Base-by-base conservation (phyloP, 192 early-diverging fungal genomes). In the Phycomyces nitens region DNA sequence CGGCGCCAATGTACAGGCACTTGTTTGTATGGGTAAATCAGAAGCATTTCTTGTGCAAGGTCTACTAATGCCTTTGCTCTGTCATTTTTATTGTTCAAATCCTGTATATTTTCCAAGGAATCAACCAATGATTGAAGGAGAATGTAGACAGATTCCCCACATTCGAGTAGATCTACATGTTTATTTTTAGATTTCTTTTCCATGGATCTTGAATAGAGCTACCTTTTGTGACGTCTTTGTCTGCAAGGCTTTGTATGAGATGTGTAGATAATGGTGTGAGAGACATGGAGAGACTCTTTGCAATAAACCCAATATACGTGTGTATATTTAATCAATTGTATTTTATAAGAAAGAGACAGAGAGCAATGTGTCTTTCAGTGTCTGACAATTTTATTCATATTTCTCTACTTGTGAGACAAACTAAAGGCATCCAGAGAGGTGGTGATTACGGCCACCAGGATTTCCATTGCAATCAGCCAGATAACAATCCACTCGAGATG, bases 401-500 rank as follows among this genome's bases (percentile, higher is more conserved):
- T 47, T 18, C 12, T 47, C 44, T 27, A 55, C 29, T 76, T 69
- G 16, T 73, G 70, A 3, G 66, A 79, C 23, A 80, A 76, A 23
- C 71, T 76, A 61, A 80, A 72, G 21, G 84, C 78, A 66, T 92
- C 90, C 61, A 92, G 70, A 18, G 79, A 81, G 23, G 88, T 92
- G 6, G 90, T 92, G 12, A 90, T 82, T 20, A 88, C 78, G 15
- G 85, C 90, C 60, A 92, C 85, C 11, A 89, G 64, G 62, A 92
- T 92, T 62, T 90, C 88, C 64, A 92, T 82, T 64, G 75, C 90
- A 78, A 97, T 97, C 42, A 97, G 80, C 52, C 92, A 85, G 68
- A 98, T 98, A 2, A 98, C 92, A 60, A 98, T 98, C 89, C 93
- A 93, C 65, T 96, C 94, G 20, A 96, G 80, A 58, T 93, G 89